phyloP scores from a whole-genome alignment of 2,329 filamentous ascomycete species.

The Sporothrix globosa region DNA sequence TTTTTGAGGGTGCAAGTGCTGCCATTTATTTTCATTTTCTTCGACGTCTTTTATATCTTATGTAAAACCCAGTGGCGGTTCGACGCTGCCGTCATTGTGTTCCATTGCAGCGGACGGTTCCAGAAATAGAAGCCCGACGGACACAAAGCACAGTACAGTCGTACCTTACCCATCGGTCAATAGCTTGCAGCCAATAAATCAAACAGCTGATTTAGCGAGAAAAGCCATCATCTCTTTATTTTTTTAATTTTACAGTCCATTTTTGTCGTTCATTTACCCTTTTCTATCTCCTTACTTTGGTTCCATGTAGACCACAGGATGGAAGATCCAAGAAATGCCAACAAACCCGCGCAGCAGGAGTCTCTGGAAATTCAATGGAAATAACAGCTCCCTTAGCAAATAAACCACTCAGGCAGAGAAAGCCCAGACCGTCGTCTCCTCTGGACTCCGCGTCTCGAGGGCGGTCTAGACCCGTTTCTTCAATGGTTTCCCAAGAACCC shows the following conservation, averaged over 20 bases:
- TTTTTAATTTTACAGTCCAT: no score
- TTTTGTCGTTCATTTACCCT: no score
- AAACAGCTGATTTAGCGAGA: no score
- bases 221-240: no score
- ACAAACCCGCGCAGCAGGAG: neutral
- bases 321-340: neutral
- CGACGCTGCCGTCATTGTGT: no score
- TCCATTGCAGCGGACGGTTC: no score
- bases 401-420: neutral
- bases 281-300: neutral
- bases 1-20: neutral
- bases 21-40: neutral
- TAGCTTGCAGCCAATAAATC: no score
- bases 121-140: no score
- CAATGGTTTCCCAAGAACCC: neutral
- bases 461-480: slow-evolving; percentile 19
- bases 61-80: no score
- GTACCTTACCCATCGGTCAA: no score
- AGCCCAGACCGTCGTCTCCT: slow-evolving; percentile 8
- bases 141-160: no score
- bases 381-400: neutral
- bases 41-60: neutral
- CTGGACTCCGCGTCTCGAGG: slow-evolving; percentile 12
- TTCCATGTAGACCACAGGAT: neutral
- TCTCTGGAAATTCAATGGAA: slow-evolving; percentile 5